These are phyloP conservation scores for Serendipita sp. DNA, from an alignment of 768 basidiomycete species.

Conservation along the genomic window DNA sequence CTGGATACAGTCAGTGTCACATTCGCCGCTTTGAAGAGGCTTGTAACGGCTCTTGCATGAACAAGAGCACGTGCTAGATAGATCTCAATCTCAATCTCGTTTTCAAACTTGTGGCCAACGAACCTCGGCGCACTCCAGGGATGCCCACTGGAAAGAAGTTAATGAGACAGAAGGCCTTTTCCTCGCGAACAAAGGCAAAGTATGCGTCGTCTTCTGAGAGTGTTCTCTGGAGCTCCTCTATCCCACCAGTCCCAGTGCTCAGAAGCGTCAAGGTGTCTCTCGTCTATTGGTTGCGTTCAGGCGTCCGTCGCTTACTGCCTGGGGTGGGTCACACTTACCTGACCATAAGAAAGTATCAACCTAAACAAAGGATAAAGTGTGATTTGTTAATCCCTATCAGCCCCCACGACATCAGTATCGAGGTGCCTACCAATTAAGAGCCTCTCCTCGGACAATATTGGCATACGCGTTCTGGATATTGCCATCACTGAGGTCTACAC, in stretches of 20 bases:
- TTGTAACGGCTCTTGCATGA: conserved; percentile 6
- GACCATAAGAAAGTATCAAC: background rate
- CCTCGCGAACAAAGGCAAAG: conserved; percentile 7
- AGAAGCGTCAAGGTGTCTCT: conserved; percentile 6
- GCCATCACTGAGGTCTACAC: background rate
- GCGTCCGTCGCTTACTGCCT: background rate
- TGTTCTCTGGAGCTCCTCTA: conserved; percentile 6
- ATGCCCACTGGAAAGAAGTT: conserved; percentile 5
- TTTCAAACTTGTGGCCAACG: background rate
- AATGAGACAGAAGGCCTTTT: conserved; percentile 4
- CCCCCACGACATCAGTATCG: background rate
- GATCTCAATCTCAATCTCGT: background rate
- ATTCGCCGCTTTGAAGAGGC: background rate
- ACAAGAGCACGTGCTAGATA: conserved; percentile 7
- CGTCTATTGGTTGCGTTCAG: conserved; percentile 4
- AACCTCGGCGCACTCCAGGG: conserved; percentile 6
- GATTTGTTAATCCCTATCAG: background rate
- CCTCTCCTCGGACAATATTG: background rate
- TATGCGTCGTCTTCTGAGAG: conserved; percentile 7
- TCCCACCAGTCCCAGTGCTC: conserved; percentile 4
- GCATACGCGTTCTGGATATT: background rate
- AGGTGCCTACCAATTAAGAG: background rate
- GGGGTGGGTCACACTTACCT: background rate
- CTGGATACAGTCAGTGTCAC: conserved; percentile 1
- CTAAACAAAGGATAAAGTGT: background rate